A percentile compares a stretch with the other conserved stretches of the same genome.
phyloP scores from a whole-genome alignment of 805 yeast species.

The Vanderwaltozyma yarrowii region DNA sequence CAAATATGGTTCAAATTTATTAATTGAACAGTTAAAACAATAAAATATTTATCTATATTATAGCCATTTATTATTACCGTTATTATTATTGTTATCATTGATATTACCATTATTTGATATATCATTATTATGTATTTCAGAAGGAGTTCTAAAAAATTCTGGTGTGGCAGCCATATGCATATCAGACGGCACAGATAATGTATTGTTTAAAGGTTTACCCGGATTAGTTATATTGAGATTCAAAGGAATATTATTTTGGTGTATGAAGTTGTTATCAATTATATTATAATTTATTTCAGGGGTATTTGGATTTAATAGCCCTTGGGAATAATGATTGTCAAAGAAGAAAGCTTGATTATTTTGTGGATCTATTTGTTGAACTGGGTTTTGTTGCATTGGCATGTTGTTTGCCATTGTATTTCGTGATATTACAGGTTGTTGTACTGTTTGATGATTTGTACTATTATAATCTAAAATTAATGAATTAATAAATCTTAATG shows the following conservation, averaged over 20 bases:
- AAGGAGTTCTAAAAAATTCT: slow-evolving; percentile 1
- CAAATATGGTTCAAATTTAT: no score
- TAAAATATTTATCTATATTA: background rate
- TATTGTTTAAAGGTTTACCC: no score
- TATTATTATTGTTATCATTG: background rate
- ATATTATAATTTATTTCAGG: slow-evolving; percentile 1
- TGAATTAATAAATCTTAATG: slow-evolving; percentile 45
- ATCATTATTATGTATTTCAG: slow-evolving; percentile 2
- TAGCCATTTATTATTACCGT: slow-evolving; percentile 2
- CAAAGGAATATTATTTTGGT: background rate
- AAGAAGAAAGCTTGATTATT: slow-evolving; percentile 1
- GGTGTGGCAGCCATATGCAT: background rate
- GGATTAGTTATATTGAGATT: background rate
- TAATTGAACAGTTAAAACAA: no score
- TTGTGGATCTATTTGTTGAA: background rate
- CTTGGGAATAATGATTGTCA: background rate
- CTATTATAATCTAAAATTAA: slow-evolving; percentile 29
- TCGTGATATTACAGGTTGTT: slow-evolving; percentile 8
- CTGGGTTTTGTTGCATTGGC: slow-evolving; percentile 9
- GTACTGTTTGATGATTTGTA: slow-evolving; percentile 3
- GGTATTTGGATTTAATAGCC: background rate
- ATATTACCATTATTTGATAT: background rate
- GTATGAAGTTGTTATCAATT: background rate
- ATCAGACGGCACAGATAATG: no score
- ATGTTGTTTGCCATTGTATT: slow-evolving; percentile 9